Conservation (phyloP, 805 yeast species). For the Kodamaea neixiangensis region DNA sequence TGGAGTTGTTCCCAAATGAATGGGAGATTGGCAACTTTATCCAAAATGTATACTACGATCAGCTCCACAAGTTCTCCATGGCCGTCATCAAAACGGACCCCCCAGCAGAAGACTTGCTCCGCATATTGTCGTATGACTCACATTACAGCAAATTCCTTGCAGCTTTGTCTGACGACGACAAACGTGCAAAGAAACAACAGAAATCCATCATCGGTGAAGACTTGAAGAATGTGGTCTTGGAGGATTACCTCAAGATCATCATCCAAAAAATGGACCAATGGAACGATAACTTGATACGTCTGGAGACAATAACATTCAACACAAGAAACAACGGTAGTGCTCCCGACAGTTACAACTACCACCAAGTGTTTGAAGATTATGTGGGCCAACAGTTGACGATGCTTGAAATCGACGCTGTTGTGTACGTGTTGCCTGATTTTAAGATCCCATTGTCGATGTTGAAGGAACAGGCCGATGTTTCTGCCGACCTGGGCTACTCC, state of each 20-base stretch:
- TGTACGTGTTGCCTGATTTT: constrained; percentile 71
- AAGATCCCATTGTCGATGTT: constrained; percentile 79
- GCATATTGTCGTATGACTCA: constrained; percentile 75
- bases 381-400: constrained; percentile 34
- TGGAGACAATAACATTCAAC: constrained; percentile 65
- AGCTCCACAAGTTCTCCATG: constrained; percentile 63
- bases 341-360: constrained; percentile 71
- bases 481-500: constrained; percentile 82
- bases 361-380: constrained; percentile 40
- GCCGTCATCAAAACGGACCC: constrained; percentile 71
- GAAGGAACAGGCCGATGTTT: constrained; percentile 86
- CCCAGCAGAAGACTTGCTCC: constrained; percentile 72
- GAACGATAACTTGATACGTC: constrained; percentile 67
- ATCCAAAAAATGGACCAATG: constrained; percentile 80
- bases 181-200: constrained; percentile 37
- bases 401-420: constrained; percentile 44
- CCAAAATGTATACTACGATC: constrained; percentile 65
- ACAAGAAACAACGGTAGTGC: constrained; percentile 59
- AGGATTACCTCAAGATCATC: constrained; percentile 75
- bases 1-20: constrained; percentile 61
- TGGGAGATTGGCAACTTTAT: constrained; percentile 74
- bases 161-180: constrained; percentile 33
- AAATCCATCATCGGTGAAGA: constrained; percentile 68
- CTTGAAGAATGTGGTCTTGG: constrained; percentile 68
- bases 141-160: constrained; percentile 49